Base-by-base conservation (phyloP, 1,284 basidiomycete species). In the Mycosarcoma mackinlayi region DNA sequence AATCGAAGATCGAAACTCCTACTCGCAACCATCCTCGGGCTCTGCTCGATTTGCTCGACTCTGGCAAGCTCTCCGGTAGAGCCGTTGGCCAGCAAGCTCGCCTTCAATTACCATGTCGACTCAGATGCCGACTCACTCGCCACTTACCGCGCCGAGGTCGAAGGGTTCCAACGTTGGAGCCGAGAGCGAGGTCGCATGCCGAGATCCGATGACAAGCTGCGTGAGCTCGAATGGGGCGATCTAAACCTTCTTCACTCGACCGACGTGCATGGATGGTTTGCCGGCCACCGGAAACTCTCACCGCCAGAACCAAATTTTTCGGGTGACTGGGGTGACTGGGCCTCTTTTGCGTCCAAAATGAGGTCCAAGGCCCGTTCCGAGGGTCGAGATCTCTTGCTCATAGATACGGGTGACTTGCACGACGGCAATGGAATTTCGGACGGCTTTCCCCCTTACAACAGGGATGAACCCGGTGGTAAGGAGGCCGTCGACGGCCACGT, bases 201-300 rank as follows among this genome's bases (percentile, higher is more conserved):
- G 8, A 54, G 73, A 38, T 56, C 64, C 33, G 75, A 77, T 37
- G 75, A 77, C 27, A 66, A 45, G 27, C 56, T 81, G 24, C 66
- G 73, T 25, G 86, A 88, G 31, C 86, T 93, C 31, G 86, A 87
- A 47, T 92, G 90, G 90, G 88, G 89, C 30, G 89, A 92, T 74
- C 84, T 92, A 39, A 92, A 92, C 74, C 85, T 91, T 74, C 85
- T 92, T 47, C 90, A 91, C 78, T 92, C 91, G 21, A 92, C 91
- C 0, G 91, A 92, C 79, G 89, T 87, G 39, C 91, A 92, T 83
- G 91, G 81, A 53, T 70, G 76, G 67, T 72, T 76, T 37, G 70
- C 76, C 46, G 79, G 78, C 1, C 81, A 83, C 52, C 61, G 70
- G 6, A 80, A 82, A 51, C 57, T 73, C 2, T 75, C 77, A 10